Evolutionary conservation across 106 monocot species (phyloP), one percentile per base, ranked within the genome.

Genomic region (Hemerocallis citrina): DNA sequence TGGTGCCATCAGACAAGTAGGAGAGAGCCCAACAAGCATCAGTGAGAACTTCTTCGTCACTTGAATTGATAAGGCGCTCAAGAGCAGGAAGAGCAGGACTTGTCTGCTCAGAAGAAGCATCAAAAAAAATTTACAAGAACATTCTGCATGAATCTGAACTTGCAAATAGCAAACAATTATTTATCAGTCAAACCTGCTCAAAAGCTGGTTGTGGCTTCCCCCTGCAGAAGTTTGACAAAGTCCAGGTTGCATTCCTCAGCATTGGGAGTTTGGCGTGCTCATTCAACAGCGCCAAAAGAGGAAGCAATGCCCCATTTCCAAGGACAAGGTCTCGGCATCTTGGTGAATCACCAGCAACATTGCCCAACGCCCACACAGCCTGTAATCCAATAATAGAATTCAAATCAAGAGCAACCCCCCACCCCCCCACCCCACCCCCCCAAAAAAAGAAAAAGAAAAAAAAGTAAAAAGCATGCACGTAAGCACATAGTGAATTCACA

Each of bases 191-290:
- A 40, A 83, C 83, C 83, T 78, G 78, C 35, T 72, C 83, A 70
- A 77, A 82, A 35, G 52, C 22, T 15, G 82, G 82, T 33, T 69
- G 77, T 42, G 82, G 82, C 56, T 83, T 83, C 15, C 83, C 77
- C 56, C 83, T 69, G 39, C 85, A 85, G 19, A 85, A 85, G 42
- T 85, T 85, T 8, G 85, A 85, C 2, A 85, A 61, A 32, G 81
- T 86, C 85, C 85, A 81, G 1, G 85, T 86, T 17, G 85, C 85
- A 71, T 81, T 86, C 56, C 81, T 80, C 34, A 86, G 50, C 85
- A 86, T 81, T 14, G 81, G 81, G 20, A 86, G 71, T 57, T 81
- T 86, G 16, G 78, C 71, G 59, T 72, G 71, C 57, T 78, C 81
- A 66, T 86, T 86, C 9, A 80, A 67, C 33, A 56, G 85, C 0